Base-by-base conservation (phyloP, 768 basidiomycete species). In the Suillus paluster region DNA sequence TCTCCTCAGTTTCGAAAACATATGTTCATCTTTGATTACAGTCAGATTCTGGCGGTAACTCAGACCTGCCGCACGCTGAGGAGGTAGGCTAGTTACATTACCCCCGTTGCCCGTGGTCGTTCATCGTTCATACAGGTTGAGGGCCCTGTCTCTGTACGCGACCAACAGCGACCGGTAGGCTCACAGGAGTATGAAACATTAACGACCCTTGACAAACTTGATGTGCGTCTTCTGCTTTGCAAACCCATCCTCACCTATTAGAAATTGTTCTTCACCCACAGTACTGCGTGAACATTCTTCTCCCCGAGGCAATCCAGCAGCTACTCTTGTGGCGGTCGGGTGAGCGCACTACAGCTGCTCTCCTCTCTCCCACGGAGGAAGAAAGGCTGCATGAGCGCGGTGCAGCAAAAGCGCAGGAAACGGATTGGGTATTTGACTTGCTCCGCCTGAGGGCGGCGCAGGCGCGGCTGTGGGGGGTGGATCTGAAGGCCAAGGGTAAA, bases 241-340 rank as follows among this genome's bases (percentile, higher is more conserved):
- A 34, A 27, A 21, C 21, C 6, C 34, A 36, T 49, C 25, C 36
- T 63, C 59, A 46, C 68, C 44, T 5, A 21, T 55, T 50, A 56
- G 41, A 42, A 38, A n/a, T 23, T 21, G n/a, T 46, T 3, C 11
- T 25, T 39, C 11, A 6, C 42, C 34, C 15, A 34, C 64, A 92
- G 89, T 93, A 92, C 65, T 91, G 89, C 69, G 74, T 84, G 41
- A 86, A 89, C 62, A 81, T 94, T 34, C 83, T 94, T 12, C 79
- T 92, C 5, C 89, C 86, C 3, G 91, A 92, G 71, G 81, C 88
- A 4, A 79, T 90, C 44, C 77, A 87, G 46, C 92, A 94, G 68
- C 78, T 94, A 10, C 77, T 91, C n/a, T 75, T 92, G 15, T 92
- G 90, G 89, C 84, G 89, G 12, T 76, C 77, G 17, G 90, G 88